Base-by-base conservation (phyloP, 2,329 filamentous ascomycete species). In the Pestalotiopsis sp. region DNA sequence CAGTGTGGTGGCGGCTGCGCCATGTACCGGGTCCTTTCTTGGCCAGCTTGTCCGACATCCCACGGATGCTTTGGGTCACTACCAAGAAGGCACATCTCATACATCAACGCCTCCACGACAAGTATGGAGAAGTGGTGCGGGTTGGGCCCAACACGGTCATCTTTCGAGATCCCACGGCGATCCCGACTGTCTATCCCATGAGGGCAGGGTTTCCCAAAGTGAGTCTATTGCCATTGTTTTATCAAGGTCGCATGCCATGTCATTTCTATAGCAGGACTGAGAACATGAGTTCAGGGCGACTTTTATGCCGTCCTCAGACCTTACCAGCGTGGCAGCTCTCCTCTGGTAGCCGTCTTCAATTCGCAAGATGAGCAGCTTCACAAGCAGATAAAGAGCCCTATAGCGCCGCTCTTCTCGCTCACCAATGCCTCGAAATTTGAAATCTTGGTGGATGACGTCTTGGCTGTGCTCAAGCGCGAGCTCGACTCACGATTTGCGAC, bases 341-440 rank as follows among this genome's bases (percentile, higher is more conserved):
- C 70, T 1, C 20, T 78, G 2, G 73, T 72, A 0, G 74, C 68
- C 3, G 68, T 81, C 2, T 80, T 80, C 71, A 75, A 73, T 20
- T 76, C 78, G 1, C 73, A 70, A 13, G 74, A 80, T 61, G 77
- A 79, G 62, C 64, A 69, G 2, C 7, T 78, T 1, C 79, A 80
- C 59, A 74, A 75, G n/a, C 31, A 66, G 39, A 67, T 78, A 31
- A 76, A 76, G 59, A 72, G 38, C 9, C 76, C 76, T 0, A 76
- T 78, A 25, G 73, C 75, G 20, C 68, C 69, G 2, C 65, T 76
- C 1, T 78, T 71, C 41, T 72, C 75, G 1, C 58, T 74, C 20
- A 69, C 69, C 3, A 77, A 74, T 23, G 27, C 70, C 13, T 49
- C 72, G 6, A 62, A 69, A 20, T 71, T 75, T 25, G 76, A 78